phyloP scores from a whole-genome alignment of 2,329 filamentous ascomycete species.

The Monosporascus sp. region DNA sequence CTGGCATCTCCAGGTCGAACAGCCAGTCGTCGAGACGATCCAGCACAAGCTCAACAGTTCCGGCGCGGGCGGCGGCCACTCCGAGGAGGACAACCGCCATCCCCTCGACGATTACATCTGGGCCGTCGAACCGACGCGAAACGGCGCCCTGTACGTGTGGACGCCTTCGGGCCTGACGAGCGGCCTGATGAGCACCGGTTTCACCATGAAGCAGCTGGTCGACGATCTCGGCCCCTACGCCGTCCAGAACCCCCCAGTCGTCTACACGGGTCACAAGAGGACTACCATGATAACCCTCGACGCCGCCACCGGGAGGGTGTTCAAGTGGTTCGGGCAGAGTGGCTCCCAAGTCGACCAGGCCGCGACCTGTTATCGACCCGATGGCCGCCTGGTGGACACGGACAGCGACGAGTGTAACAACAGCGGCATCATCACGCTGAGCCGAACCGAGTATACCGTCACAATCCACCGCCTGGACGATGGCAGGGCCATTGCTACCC shows the following conservation, averaged over 20 bases:
- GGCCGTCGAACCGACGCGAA: slow-evolving; percentile 87
- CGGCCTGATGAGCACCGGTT: slow-evolving; percentile 60
- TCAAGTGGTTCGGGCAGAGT: slow-evolving; percentile 77
- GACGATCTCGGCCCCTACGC: slow-evolving; percentile 75
- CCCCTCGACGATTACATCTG: slow-evolving; percentile 83
- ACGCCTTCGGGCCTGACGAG: slow-evolving; percentile 57
- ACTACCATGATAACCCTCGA: slow-evolving; percentile 87
- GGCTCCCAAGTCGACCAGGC: slow-evolving; percentile 64
- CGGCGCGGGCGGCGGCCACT: slow-evolving; percentile 29
- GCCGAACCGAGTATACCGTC: slow-evolving; percentile 85
- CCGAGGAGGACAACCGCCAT: slow-evolving; percentile 49
- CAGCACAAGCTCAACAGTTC: slow-evolving; percentile 71
- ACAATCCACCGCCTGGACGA: slow-evolving; percentile 72
- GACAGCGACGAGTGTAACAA: slow-evolving; percentile 72
- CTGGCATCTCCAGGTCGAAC: slow-evolving; percentile 80
- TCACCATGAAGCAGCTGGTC: slow-evolving; percentile 83
- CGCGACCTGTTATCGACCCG: slow-evolving; percentile 69
- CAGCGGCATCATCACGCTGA: slow-evolving; percentile 74
- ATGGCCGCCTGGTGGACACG: slow-evolving; percentile 56
- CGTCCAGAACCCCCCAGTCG: slow-evolving; percentile 68
- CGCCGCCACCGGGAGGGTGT: slow-evolving; percentile 73
- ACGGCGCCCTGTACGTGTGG: slow-evolving; percentile 85
- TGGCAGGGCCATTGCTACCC: slow-evolving; percentile 73
- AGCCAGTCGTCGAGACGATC: slow-evolving; percentile 84
- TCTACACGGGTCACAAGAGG: slow-evolving; percentile 89